Evolutionary conservation across 306 rosid genomes (phyloP), one percentile per base, ranked within the genome.

Genomic region (Rubus parviflorus): DNA sequence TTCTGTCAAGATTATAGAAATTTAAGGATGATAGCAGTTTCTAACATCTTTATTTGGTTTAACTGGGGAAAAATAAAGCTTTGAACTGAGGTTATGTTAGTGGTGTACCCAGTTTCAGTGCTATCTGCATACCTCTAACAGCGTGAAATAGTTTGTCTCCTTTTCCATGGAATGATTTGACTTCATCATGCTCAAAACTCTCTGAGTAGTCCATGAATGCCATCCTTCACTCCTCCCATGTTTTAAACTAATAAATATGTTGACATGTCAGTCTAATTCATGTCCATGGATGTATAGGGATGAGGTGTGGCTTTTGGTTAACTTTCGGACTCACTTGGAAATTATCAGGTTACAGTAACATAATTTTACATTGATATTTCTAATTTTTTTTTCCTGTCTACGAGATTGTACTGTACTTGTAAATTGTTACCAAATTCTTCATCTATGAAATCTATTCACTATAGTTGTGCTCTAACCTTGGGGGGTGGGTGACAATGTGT

Each of bases 251-350:
- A 51, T 47, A 23, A 42, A 15, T 53, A 35, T 57, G 12, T 47
- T 73, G 62, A 10, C 49, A 14, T 62, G 49, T n/a, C 25, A 37
- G 80, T 70, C 77, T 78, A 74, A 81, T 72, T 66, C 47, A 75
- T 82, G 75, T 52, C 77, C 74, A n/a, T 82, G 82, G 81, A 77
- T 85, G 54, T 81, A 65, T 85, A 58, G 85, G 83, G 74, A 78
- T 78, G 80, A 81, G 43, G 70, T 81, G 63, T 81, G 85, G 79
- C 88, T 52, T 81, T 81, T 77, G 84, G 68, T 66, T 69, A 61
- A 77, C 70, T 64, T 52, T 81, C 63, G 48, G 88, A 64, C 82
- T 40, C 52, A 60, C 8, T 68, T 79, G 88, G 80, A 82, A 65
- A 62, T 52, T 80, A 70, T 69, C 79, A 77, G 81, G 81, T 77